phyloP scores from a whole-genome alignment of 1,284 basidiomycete species.

The Lentinus polychrous region DNA sequence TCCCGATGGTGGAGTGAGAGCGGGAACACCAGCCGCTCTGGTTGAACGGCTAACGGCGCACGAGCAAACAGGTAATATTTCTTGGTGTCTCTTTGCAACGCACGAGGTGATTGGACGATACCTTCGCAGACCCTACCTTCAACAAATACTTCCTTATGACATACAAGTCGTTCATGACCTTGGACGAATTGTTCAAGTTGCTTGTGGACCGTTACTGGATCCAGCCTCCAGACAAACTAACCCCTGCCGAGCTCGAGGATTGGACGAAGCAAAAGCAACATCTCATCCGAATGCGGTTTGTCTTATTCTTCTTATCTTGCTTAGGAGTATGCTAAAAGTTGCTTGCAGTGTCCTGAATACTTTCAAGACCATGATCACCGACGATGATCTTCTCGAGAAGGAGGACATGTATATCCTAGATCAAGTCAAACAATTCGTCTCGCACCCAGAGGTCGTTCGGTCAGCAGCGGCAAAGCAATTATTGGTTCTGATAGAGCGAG shows the following conservation, averaged over 20 bases:
- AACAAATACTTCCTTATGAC: constrained; percentile 95
- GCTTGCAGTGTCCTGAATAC: constrained; percentile 70
- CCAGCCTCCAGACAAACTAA: constrained; percentile 66
- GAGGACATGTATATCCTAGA: constrained; percentile 75
- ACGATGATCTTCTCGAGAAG: constrained; percentile 76
- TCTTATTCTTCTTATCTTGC: constrained; percentile 4
- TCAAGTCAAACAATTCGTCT: constrained; percentile 72
- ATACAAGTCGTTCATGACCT: constrained; percentile 90
- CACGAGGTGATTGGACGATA: not conserved
- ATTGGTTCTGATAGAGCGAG: constrained; percentile 65
- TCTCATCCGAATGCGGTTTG: constrained; percentile 81
- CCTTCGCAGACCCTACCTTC: constrained; percentile 64
- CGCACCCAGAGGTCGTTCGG: constrained; percentile 55
- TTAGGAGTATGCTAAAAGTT: not conserved
- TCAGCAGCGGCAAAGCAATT: constrained; percentile 71
- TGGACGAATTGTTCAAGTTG: constrained; percentile 82
- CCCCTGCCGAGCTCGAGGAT: constrained; percentile 58
- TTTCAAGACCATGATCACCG: constrained; percentile 74
- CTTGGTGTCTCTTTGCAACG: not conserved
- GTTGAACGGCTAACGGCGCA: constrained; percentile 91
- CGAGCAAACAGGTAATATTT: constrained; percentile 63
- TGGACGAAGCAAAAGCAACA: constrained; percentile 91
- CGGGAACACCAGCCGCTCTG: constrained; percentile 81
- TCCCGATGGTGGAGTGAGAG: constrained; percentile 77
- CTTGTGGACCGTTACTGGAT: constrained; percentile 83